A percentile compares a stretch with the other conserved stretches of the same genome.
Evolutionary conservation across 352 stramenopile genomes (phyloP).

Genomic region (Phytophthora niederhauseri): DNA sequence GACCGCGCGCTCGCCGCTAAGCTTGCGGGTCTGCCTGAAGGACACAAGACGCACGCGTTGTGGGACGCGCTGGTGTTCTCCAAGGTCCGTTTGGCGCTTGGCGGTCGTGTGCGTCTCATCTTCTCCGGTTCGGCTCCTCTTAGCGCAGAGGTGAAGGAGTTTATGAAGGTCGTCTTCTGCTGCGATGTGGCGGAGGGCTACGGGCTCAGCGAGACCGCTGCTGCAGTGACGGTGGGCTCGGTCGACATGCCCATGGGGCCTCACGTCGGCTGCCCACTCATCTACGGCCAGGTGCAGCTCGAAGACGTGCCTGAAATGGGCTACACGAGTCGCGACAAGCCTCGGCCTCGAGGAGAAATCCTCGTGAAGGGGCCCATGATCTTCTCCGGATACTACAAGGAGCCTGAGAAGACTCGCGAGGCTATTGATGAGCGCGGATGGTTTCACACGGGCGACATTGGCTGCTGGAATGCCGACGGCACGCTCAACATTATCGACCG

Average conservation of each 20-base stretch:
- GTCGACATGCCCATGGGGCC: constrained; percentile 56
- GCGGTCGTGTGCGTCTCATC: constrained; percentile 88
- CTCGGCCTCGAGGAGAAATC: constrained; percentile 56
- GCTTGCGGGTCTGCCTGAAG: constrained; percentile 37
- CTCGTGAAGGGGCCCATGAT: constrained; percentile 73
- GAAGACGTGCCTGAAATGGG: constrained; percentile 96
- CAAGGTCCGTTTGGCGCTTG: constrained; percentile 90
- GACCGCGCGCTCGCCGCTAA: constrained; percentile 50
- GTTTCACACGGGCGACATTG: constrained; percentile 97
- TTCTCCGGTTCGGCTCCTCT: constrained; percentile 93
- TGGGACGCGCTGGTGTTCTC: constrained; percentile 95
- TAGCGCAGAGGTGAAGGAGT: constrained; percentile 90
- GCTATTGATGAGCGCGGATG: constrained; percentile 92
- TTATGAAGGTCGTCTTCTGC: constrained; percentile 92
- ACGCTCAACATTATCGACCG: constrained; percentile 88
- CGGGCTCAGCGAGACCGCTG: constrained; percentile 93
- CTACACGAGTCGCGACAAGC: constrained; percentile 83
- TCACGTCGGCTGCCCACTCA: constrained; percentile 90
- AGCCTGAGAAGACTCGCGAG: constrained; percentile 89
- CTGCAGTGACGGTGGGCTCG: constrained; percentile 65
- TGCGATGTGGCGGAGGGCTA: constrained; percentile 93
- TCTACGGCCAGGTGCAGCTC: constrained; percentile 89
- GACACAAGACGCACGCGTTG: constrained; percentile 56
- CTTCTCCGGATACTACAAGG: constrained; percentile 94
- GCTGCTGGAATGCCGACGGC: constrained; percentile 91